Evolutionary conservation across 1,139 yeast genomes (phyloP).

Genomic region (Yamadazyma diospyri): DNA sequence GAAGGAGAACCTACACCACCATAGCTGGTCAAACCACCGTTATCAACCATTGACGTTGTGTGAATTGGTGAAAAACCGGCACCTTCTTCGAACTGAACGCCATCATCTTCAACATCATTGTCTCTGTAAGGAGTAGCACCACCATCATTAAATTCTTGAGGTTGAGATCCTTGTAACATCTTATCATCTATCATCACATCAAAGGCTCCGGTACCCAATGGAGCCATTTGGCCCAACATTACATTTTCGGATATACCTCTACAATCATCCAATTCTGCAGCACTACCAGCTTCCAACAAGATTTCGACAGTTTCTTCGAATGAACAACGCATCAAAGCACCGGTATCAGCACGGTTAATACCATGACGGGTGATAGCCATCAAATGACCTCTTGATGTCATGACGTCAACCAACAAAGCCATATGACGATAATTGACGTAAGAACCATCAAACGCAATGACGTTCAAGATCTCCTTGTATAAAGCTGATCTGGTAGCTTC

Average conservation of each 20-base stretch:
- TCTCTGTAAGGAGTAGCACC: constrained; percentile 93
- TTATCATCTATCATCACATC: constrained; percentile 94
- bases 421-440: constrained; percentile 97
- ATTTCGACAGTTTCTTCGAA: constrained; percentile 99
- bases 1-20: constrained; percentile 60
- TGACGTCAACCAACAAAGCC: constrained; percentile 95
- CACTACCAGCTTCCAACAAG: constrained; percentile 94
- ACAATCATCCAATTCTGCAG: constrained; percentile 97
- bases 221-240: constrained; percentile 97
- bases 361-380: constrained; percentile 99
- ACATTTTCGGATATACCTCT: constrained; percentile 98
- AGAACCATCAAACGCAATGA: constrained; percentile 99
- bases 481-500: constrained; percentile 97
- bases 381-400: constrained; percentile 98
- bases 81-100: constrained; percentile 73
- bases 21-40: constrained; percentile 92
- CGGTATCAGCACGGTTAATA: constrained; percentile 96
- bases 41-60: constrained; percentile 79
- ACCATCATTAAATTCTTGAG: constrained; percentile 65
- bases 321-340: constrained; percentile 98
- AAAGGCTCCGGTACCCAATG: constrained; percentile 97
- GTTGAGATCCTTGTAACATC: constrained; percentile 67
- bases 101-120: constrained; percentile 73
- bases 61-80: constrained; percentile 94
- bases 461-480: constrained; percentile 90